phyloP scores from a whole-genome alignment of 23 red algal genomes.

The Gracilaria domingensis region DNA sequence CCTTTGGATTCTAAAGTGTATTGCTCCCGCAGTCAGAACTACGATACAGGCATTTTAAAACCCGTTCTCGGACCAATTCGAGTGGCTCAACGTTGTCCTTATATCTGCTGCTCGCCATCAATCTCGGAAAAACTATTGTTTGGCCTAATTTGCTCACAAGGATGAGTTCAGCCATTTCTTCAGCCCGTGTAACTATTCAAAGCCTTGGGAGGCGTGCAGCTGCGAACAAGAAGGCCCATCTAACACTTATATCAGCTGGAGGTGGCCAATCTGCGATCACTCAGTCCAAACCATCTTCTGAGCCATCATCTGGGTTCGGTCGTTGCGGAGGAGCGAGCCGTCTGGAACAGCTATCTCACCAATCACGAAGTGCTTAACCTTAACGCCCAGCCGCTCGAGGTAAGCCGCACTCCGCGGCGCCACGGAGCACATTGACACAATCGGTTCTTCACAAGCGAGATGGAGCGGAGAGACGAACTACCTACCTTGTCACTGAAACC shows the following conservation, averaged over 20 bases:
- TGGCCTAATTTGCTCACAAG: no score
- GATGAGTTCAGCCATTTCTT: not conserved
- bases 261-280: not conserved
- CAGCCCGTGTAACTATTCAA: not conserved
- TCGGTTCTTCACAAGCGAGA: constrained; percentile 7
- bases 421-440: constrained; percentile 25
- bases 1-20: no score
- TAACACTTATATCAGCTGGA: not conserved
- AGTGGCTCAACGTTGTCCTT: no score
- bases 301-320: not conserved
- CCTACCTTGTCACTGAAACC: not conserved
- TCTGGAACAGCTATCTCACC: not conserved
- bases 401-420: not conserved
- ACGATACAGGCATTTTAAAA: no score
- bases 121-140: no score
- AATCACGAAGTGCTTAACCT: not conserved
- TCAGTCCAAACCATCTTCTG: not conserved
- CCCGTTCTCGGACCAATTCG: no score
- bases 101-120: no score
- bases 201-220: not conserved
- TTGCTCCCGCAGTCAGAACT: no score
- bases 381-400: not conserved
- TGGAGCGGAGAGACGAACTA: not conserved
- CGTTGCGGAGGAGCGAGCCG: constrained; percentile 7
- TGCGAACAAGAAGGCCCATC: not conserved